Percentiles rank a stretch among this genome's conserved stretches.
Evolutionary conservation across 495 filamentous ascomycete species (phyloP).

Genomic region (Pseudomonodictys pantanalensis): DNA sequence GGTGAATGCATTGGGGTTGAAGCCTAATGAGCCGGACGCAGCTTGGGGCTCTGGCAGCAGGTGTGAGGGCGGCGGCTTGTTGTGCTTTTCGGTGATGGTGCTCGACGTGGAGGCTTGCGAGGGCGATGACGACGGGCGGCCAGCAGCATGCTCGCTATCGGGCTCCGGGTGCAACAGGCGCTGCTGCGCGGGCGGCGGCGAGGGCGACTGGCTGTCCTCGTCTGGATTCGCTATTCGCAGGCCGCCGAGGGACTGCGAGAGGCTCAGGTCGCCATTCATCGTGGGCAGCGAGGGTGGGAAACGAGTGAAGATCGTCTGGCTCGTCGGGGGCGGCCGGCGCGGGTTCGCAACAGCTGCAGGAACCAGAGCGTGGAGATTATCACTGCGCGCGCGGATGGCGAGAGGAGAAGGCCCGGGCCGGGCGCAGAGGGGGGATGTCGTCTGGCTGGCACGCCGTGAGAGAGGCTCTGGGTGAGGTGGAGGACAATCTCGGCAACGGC

Average conservation of each 20-base stretch:
- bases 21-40: slow-evolving; percentile 37
- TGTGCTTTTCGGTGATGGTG: slow-evolving; percentile 32
- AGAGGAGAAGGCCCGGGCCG: slow-evolving; percentile 17
- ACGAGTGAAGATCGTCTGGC: slow-evolving; percentile 26
- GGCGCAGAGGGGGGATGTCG: slow-evolving; percentile 14
- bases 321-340: slow-evolving; percentile 6
- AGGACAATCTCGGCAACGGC: background rate
- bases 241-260: slow-evolving; percentile 89
- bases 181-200: slow-evolving; percentile 59
- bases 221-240: slow-evolving; percentile 97
- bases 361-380: background rate
- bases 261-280: slow-evolving; percentile 91
- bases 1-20: slow-evolving; percentile 43
- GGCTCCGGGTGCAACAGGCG: slow-evolving; percentile 53
- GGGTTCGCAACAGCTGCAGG: background rate
- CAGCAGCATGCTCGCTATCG: slow-evolving; percentile 17
- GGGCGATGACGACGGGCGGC: slow-evolving; percentile 27
- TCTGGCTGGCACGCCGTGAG: slow-evolving; percentile 13
- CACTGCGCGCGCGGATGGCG: slow-evolving; percentile 3
- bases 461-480: slow-evolving; percentile 19
- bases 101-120: slow-evolving; percentile 35
- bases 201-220: slow-evolving; percentile 50
- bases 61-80: background rate
- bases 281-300: slow-evolving; percentile 9
- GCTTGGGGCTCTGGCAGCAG: slow-evolving; percentile 27